phyloP scores from a whole-genome alignment of 139 green algal species.

The Ostreobium quekettii region DNA sequence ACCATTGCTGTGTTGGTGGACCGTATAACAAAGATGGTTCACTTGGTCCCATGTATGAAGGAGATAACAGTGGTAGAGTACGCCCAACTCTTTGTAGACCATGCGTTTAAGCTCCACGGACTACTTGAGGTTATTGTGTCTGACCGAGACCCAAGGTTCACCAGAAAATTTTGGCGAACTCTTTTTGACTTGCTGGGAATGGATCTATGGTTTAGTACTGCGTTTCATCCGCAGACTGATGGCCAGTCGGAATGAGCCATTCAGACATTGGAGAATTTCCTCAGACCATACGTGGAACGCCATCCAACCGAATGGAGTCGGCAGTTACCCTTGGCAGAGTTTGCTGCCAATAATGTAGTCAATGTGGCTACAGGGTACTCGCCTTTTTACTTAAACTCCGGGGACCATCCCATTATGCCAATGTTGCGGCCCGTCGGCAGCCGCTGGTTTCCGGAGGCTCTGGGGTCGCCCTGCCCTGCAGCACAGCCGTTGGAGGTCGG shows the following conservation, averaged over 20 bases:
- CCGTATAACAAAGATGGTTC: conserved; percentile 39
- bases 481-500: no score
- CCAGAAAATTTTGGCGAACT: conserved; percentile 30
- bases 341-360: conserved; percentile 26
- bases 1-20: conserved; percentile 48
- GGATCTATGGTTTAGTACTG: conserved; percentile 34
- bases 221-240: conserved; percentile 51
- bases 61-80: conserved; percentile 20
- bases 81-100: conserved; percentile 29
- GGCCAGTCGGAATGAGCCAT: conserved; percentile 58
- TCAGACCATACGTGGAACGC: conserved; percentile 26
- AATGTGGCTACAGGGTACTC: conserved; percentile 10
- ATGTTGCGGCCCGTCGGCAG: no score
- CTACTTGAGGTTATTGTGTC: conserved; percentile 41
- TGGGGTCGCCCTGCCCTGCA: no score
- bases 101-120: conserved; percentile 36
- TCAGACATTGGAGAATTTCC: conserved; percentile 34
- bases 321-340: conserved; percentile 21
- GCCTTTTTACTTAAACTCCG: conserved; percentile 28
- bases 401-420: conserved; percentile 27
- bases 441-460: no score
- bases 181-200: conserved; percentile 31
- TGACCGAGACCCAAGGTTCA: conserved; percentile 47
- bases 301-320: conserved; percentile 29
- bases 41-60: conserved; percentile 31